A percentile compares a stretch with the other conserved stretches of the same genome.
phyloP scores from a whole-genome alignment of 2,329 filamentous ascomycete genomes.

The Spiromastix sp. region DNA sequence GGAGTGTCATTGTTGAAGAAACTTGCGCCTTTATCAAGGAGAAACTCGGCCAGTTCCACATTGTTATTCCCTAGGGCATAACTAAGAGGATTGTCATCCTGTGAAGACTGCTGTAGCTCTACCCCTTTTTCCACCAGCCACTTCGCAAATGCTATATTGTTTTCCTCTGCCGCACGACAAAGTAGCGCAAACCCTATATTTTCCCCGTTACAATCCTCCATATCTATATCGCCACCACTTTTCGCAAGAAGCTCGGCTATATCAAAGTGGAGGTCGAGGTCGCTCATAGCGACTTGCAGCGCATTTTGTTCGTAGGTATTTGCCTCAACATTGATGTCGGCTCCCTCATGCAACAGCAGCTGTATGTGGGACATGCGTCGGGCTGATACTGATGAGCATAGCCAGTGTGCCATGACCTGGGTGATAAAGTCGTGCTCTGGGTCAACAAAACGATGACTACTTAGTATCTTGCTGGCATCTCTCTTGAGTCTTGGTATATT shows the following conservation, averaged over 20 bases:
- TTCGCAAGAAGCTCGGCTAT: not conserved
- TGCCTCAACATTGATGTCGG: not conserved
- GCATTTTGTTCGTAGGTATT: not conserved
- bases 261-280: not conserved
- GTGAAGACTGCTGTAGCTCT: not conserved
- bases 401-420: not conserved
- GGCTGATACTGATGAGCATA: not conserved
- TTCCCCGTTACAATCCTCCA: not conserved
- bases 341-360: not conserved
- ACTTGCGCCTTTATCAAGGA: conserved; percentile 1
- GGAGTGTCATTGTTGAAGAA: not conserved
- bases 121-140: not conserved
- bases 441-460: not conserved
- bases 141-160: not conserved
- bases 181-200: not conserved
- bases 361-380: not conserved
- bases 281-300: not conserved
- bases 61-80: conserved; percentile 22
- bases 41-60: conserved; percentile 11
- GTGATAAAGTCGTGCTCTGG: not conserved
- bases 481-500: not conserved
- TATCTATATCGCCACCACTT: not conserved
- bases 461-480: not conserved
- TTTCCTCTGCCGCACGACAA: not conserved
- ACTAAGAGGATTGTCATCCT: conserved; percentile 19